phyloP scores from a whole-genome alignment of 129 eudicot species.

The Deinandra increscens region DNA sequence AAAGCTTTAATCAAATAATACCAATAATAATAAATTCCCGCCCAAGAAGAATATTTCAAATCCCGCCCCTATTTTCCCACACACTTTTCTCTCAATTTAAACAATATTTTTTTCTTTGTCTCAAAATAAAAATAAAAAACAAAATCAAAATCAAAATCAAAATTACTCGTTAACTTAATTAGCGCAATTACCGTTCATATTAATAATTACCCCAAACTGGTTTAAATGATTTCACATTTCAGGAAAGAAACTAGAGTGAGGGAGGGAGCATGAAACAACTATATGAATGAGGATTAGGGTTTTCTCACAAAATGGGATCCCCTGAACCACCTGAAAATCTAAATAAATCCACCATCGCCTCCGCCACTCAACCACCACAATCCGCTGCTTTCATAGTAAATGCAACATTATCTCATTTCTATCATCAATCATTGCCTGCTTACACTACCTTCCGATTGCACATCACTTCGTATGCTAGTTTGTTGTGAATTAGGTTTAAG shows the following conservation, averaged over 20 bases:
- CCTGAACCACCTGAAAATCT: slow-evolving; percentile 29
- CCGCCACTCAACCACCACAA: slow-evolving; percentile 21
- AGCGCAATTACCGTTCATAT: slow-evolving; percentile 16
- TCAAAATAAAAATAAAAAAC: no score
- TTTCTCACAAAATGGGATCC: slow-evolving; percentile 24
- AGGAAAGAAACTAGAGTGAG: slow-evolving; percentile 4
- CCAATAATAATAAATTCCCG: slow-evolving; percentile 31
- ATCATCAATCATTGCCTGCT: slow-evolving; percentile 7
- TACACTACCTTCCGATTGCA: slow-evolving; percentile 15
- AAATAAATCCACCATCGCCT: slow-evolving; percentile 34
- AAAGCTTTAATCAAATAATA: slow-evolving; percentile 1
- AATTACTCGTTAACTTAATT: background rate
- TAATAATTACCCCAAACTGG: slow-evolving; percentile 18
- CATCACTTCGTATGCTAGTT: background rate
- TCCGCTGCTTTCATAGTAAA: slow-evolving; percentile 25
- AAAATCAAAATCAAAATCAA: background rate
- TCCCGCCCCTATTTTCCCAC: slow-evolving; percentile 19
- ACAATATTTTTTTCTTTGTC: background rate
- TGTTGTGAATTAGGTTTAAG: background rate
- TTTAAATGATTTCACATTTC: background rate
- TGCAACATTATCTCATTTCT: slow-evolving; percentile 3
- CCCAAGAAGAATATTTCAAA: slow-evolving; percentile 31
- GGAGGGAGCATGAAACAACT: background rate
- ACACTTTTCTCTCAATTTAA: slow-evolving; percentile 20
- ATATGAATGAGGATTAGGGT: slow-evolving; percentile 29